Conservation (phyloP, 1,284 basidiomycete genomes). For the Porodaedalea pini region DNA sequence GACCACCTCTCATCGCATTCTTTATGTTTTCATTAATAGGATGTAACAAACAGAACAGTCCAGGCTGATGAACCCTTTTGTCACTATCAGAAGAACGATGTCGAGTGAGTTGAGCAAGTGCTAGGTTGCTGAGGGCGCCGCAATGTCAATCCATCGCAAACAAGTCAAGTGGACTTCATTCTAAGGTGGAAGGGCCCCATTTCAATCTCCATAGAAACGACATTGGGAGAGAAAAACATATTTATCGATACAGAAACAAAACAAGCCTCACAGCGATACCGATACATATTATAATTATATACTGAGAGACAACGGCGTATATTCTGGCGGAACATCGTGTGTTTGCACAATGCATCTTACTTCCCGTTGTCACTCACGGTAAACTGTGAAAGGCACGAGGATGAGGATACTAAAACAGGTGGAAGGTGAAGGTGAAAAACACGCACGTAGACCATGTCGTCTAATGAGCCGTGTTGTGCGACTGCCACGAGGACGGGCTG, state of each 20-base stretch:
- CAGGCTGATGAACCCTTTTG: no score
- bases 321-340: no score
- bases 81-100: no score
- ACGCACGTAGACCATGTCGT: constrained; percentile 49
- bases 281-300: background rate
- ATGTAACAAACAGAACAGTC: no score
- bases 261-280: background rate
- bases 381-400: constrained; percentile 15
- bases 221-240: no score
- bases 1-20: no score
- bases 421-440: background rate
- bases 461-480: constrained; percentile 49
- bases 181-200: no score
- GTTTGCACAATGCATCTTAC: background rate
- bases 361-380: constrained; percentile 20
- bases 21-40: background rate
- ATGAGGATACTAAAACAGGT: background rate
- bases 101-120: no score
- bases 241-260: constrained; percentile 4
- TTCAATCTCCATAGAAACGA: no score
- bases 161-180: no score
- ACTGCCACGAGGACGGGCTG: constrained; percentile 50
- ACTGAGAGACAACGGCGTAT: background rate
- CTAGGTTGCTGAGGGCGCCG: no score
- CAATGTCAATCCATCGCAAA: no score